These are phyloP conservation scores for Exophiala bonariae DNA, from an alignment of 2,329 filamentous ascomycete genomes.

Conservation along the genomic window DNA sequence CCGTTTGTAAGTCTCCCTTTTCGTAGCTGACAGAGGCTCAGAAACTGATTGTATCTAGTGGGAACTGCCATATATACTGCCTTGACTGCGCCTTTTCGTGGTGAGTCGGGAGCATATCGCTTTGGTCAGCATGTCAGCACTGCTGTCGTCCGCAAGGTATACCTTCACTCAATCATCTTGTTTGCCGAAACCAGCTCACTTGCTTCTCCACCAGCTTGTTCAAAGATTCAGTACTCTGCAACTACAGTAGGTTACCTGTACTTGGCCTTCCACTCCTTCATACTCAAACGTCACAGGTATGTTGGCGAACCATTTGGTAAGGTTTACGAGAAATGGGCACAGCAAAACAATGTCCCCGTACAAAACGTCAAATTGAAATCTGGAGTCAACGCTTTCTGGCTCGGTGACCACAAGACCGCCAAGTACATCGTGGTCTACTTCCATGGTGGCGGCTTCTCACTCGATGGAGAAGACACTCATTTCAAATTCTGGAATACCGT, in stretches of 20 bases:
- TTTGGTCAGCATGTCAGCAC: slow-evolving; percentile 38
- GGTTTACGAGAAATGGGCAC: slow-evolving; percentile 23
- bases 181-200: background rate
- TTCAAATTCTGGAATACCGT: slow-evolving; percentile 25
- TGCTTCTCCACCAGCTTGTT: slow-evolving; percentile 11
- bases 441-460: slow-evolving; percentile 28
- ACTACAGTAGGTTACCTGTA: slow-evolving; percentile 14
- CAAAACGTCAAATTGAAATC: slow-evolving; percentile 24
- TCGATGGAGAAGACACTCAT: slow-evolving; percentile 25
- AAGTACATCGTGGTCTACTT: slow-evolving; percentile 27
- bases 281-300: slow-evolving; percentile 19
- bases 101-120: slow-evolving; percentile 35
- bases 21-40: background rate
- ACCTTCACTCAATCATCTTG: background rate
- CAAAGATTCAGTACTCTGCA: slow-evolving; percentile 19
- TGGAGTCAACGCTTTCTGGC: slow-evolving; percentile 26
- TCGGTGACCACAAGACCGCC: slow-evolving; percentile 24
- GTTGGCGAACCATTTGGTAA: slow-evolving; percentile 20
- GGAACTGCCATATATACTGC: slow-evolving; percentile 23
- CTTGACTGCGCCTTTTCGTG: slow-evolving; percentile 40
- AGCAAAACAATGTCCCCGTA: slow-evolving; percentile 10
- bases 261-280: background rate
- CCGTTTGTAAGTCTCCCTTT: slow-evolving; percentile 7
- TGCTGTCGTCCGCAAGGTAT: slow-evolving; percentile 31
- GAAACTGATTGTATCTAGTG: slow-evolving; percentile 8